phyloP scores from a whole-genome alignment of 805 yeast genomes.

The Yarrowia sp. region DNA sequence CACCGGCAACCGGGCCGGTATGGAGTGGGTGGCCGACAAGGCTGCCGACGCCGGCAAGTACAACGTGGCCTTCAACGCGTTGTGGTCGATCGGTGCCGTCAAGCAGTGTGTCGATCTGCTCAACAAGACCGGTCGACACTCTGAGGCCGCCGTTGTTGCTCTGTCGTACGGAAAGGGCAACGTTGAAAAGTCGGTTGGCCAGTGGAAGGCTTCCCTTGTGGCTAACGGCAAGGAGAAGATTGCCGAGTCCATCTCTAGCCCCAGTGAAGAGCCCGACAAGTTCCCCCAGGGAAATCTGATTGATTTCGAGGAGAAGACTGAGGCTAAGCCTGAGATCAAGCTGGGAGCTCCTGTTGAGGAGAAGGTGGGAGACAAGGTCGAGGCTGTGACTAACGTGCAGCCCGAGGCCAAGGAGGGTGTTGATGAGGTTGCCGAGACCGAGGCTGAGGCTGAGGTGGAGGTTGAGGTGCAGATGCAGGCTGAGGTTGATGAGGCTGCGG shows the following conservation, averaged over 20 bases:
- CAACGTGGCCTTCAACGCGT: constrained; percentile 87
- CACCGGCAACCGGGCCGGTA: constrained; percentile 62
- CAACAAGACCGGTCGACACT: constrained; percentile 60
- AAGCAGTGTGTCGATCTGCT: constrained; percentile 63
- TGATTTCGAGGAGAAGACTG: constrained; percentile 38
- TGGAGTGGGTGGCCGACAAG: constrained; percentile 59
- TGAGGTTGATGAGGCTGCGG: constrained; percentile 23
- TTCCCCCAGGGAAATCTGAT: constrained; percentile 39
- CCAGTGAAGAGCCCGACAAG: constrained; percentile 40
- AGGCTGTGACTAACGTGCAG: constrained; percentile 27
- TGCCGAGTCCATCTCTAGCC: constrained; percentile 59
- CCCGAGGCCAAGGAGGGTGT: constrained; percentile 49
- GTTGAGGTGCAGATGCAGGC: constrained; percentile 18
- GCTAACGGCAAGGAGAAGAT: constrained; percentile 53
- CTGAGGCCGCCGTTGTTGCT: constrained; percentile 85
- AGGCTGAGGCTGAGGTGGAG: constrained; percentile 46
- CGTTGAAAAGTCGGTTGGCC: constrained; percentile 49
- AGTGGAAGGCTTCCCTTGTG: constrained; percentile 66
- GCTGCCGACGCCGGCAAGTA: constrained; percentile 76
- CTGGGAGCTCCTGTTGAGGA: constrained; percentile 35
- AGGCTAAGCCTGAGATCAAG: constrained; percentile 31
- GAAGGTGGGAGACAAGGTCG: constrained; percentile 31
- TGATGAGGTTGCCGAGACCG: constrained; percentile 61
- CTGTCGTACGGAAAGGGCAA: constrained; percentile 59
- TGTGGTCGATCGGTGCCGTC: constrained; percentile 80